Conservation (phyloP, 2,329 filamentous ascomycete genomes). For the Phoma sp. region DNA sequence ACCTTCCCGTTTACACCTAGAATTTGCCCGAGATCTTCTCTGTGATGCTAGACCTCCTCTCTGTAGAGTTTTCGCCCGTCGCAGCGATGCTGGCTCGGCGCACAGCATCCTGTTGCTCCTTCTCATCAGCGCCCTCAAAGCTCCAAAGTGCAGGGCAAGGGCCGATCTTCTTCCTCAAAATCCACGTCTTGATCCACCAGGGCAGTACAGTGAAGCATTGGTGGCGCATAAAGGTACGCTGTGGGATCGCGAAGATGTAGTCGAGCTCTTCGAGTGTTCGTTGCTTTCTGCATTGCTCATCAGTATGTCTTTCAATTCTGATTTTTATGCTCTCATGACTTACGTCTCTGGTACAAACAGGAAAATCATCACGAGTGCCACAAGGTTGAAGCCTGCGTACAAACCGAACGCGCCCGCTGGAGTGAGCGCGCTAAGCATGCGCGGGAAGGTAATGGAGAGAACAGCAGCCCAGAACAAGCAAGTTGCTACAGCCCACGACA, state of each 20-base stretch:
- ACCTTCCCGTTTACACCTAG: not conserved
- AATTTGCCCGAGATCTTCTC: slow-evolving; percentile 13
- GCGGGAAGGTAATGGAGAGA: slow-evolving; percentile 49
- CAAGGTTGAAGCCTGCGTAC: slow-evolving; percentile 46
- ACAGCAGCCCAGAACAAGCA: slow-evolving; percentile 51
- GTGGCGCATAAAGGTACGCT: slow-evolving; percentile 46
- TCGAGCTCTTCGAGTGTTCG: slow-evolving; percentile 41
- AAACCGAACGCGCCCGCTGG: slow-evolving; percentile 49
- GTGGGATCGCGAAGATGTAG: slow-evolving; percentile 50
- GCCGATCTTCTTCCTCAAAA: slow-evolving; percentile 44
- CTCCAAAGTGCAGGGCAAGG: slow-evolving; percentile 25
- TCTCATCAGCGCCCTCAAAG: slow-evolving; percentile 25
- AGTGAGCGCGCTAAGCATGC: slow-evolving; percentile 43
- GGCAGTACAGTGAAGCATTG: slow-evolving; percentile 50
- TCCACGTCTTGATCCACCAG: slow-evolving; percentile 53
- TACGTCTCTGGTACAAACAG: slow-evolving; percentile 38
- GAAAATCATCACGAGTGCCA: slow-evolving; percentile 40
- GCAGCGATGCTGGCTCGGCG: slow-evolving; percentile 23
- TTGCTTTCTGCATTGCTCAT: slow-evolving; percentile 25
- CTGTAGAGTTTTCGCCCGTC: slow-evolving; percentile 5
- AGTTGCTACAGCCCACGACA: slow-evolving; percentile 51
- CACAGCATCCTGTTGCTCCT: slow-evolving; percentile 18
- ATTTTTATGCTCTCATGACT: not conserved
- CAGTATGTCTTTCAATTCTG: not conserved
- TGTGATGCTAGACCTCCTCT: slow-evolving; percentile 7